Evolutionary conservation across 768 basidiomycete genomes (phyloP), one percentile per base, ranked within the genome.

Genomic region (Pleurotus tuber-regium): DNA sequence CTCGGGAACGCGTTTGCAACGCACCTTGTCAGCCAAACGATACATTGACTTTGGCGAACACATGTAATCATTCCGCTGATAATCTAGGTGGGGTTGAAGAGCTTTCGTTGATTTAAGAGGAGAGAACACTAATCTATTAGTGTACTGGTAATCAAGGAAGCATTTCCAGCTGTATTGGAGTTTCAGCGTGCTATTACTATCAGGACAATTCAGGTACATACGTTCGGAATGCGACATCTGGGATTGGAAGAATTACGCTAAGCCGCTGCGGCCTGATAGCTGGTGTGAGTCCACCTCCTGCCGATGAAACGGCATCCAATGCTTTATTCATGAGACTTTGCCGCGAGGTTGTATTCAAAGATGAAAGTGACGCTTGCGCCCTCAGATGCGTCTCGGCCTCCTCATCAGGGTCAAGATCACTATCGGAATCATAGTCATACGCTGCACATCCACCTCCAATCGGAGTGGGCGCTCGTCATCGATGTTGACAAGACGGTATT

Each of bases 11-110:
- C n/a, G n/a, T n/a, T n/a, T n/a, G n/a, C n/a, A n/a, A n/a, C 33
- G 16, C n/a, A 50, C 48, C 30, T 33, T 12, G n/a, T 50, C 48
- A 11, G 48, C 48, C 12, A 50, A 38, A 12, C 48, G 48, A 38
- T 50, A 50, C 48, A 50, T 50, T 16, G 48, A 50, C 38, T 50
- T 50, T 11, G 48, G 48, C 12, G 48, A 50, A 33, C 48, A 50
- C 14, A 33, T 25, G 5, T 5, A 6, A 38, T 38, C 36, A 42
- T 18, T 39, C 14, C 21, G 11, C 21, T 40, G 12, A 40, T 39
- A 11, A 40, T 12, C 4, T 4, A 9, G 8, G 38, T 9, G 38
- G 38, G 8, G 5, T 38, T 38, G n/a, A 6, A 18, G 6, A 38
- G 36, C 12, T 18, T 7, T 6, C 6, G 36, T 7, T 9, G 41